phyloP scores from a whole-genome alignment of 352 stramenopile genomes.

The Elongisporangium anandrum region DNA sequence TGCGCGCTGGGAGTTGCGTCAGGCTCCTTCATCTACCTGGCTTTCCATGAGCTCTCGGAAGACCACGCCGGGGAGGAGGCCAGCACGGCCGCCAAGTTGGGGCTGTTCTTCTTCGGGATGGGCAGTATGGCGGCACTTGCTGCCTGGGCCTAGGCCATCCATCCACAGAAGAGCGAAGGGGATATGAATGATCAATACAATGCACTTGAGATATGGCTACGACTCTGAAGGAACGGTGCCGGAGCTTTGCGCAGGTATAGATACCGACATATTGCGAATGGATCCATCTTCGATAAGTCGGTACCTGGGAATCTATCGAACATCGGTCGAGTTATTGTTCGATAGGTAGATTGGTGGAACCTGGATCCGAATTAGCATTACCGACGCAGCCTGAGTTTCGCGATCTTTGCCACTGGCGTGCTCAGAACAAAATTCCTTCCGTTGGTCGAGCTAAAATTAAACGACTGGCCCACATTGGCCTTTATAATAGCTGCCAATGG shows the following conservation, averaged over 20 bases:
- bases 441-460: not conserved
- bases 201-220: not conserved
- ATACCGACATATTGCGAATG: not conserved
- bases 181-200: not conserved
- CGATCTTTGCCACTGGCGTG: not conserved
- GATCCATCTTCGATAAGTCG: not conserved
- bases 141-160: constrained; percentile 27
- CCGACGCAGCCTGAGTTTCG: not conserved
- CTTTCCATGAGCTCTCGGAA: constrained; percentile 64
- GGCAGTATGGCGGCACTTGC: constrained; percentile 47
- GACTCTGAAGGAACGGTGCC: not conserved
- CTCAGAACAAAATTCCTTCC: not conserved
- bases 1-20: constrained; percentile 49
- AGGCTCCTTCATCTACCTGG: constrained; percentile 65
- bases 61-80: constrained; percentile 36
- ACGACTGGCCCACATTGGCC: not conserved
- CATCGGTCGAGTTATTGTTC: not conserved
- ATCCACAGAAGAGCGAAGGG: not conserved
- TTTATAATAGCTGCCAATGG: not conserved
- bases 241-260: not conserved
- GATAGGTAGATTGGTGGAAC: not conserved
- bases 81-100: constrained; percentile 36
- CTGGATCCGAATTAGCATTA: not conserved
- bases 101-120: constrained; percentile 43
- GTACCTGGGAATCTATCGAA: not conserved